Evolutionary conservation across 768 basidiomycete species (phyloP).

Genomic region (Mycena floridula): DNA sequence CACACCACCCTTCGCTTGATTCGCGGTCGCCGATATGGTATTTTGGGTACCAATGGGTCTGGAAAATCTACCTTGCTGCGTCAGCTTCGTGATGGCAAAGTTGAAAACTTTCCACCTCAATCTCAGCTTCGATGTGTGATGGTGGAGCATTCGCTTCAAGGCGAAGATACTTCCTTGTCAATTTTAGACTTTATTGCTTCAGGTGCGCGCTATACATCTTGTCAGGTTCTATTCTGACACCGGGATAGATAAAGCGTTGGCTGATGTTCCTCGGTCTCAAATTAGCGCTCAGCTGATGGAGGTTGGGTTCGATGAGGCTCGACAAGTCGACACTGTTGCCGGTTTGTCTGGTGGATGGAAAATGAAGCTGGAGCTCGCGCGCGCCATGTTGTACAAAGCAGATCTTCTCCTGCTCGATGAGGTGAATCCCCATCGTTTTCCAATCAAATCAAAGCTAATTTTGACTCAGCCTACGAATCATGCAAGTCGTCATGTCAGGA

Average conservation of each 20-base stretch:
- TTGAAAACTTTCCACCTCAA: conserved; percentile 92
- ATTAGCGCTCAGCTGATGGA: conserved; percentile 76
- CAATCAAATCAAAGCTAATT: conserved; percentile 6
- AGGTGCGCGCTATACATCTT: conserved; percentile 37
- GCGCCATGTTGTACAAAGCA: conserved; percentile 96
- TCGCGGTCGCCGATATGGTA: conserved; percentile 90
- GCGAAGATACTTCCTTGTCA: conserved; percentile 78
- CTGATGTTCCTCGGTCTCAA: conserved; percentile 54
- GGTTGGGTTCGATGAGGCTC: conserved; percentile 86
- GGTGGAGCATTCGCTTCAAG: conserved; percentile 96
- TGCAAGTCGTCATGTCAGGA: conserved; percentile 37
- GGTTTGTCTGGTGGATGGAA: conserved; percentile 98
- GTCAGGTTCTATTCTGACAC: background rate
- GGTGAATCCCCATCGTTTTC: conserved; percentile 29
- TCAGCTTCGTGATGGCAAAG: conserved; percentile 90
- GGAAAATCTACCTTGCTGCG: conserved; percentile 97
- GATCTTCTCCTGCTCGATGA: conserved; percentile 83
- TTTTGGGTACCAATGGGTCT: conserved; percentile 92
- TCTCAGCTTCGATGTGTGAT: conserved; percentile 85
- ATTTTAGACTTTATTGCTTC: conserved; percentile 89
- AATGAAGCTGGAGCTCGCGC: conserved; percentile 95
- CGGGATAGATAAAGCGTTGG: conserved; percentile 59
- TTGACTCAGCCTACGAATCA: conserved; percentile 79
- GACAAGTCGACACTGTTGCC: conserved; percentile 82
- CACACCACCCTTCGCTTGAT: conserved; percentile 87